These are phyloP conservation scores for Astrocystis sublimbata DNA, from an alignment of 495 filamentous ascomycete species.

Conservation along the genomic window DNA sequence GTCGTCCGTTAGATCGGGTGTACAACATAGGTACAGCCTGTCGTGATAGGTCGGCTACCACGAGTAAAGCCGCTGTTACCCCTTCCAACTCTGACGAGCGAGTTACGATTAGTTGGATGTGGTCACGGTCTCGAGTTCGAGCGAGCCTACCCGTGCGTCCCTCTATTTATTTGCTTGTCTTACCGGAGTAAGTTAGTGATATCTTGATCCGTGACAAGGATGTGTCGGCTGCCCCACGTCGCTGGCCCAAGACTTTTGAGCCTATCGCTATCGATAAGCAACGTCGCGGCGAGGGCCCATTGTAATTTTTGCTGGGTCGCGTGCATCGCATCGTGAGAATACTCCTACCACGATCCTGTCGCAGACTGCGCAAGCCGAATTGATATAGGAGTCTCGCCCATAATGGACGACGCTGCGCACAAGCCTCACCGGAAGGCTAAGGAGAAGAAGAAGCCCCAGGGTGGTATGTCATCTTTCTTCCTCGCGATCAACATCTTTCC, in stretches of 20 bases:
- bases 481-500: neutral
- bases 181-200: neutral
- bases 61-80: neutral
- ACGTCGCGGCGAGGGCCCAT: neutral
- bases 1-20: neutral
- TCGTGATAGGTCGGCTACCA: neutral
- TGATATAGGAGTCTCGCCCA: slow-evolving; percentile 4
- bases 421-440: slow-evolving; percentile 83
- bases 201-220: neutral
- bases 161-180: neutral
- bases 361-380: slow-evolving; percentile 2
- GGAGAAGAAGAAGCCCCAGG: slow-evolving; percentile 82
- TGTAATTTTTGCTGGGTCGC: slow-evolving; percentile 8
- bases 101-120: neutral
- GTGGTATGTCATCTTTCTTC: slow-evolving; percentile 26
- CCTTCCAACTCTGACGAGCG: neutral
- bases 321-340: neutral
- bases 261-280: slow-evolving; percentile 19
- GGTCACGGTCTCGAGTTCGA: neutral
- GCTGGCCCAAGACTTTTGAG: neutral
- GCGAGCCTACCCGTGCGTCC: neutral
- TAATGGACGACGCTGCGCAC: slow-evolving; percentile 83
- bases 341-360: neutral
- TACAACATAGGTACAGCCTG: neutral
- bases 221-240: neutral